These are phyloP conservation scores for Vanderwaltozyma tropicalis DNA, from an alignment of 805 yeast genomes.

Conservation along the genomic window DNA sequence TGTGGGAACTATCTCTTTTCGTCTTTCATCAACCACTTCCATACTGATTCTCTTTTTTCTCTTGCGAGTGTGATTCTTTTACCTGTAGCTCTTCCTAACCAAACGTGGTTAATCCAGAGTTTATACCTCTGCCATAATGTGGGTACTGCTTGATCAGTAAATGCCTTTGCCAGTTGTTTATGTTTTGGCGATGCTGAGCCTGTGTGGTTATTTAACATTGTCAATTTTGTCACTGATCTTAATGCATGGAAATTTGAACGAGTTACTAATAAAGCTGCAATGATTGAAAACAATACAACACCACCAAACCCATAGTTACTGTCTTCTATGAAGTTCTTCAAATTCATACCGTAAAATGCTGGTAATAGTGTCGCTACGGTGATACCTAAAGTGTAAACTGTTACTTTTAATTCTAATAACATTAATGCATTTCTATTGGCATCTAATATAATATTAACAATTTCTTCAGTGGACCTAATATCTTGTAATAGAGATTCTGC, in stretches of 20 bases:
- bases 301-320: slow-evolving; percentile 51
- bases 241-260: slow-evolving; percentile 46
- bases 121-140: slow-evolving; percentile 16
- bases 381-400: slow-evolving; percentile 75
- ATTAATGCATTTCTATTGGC: slow-evolving; percentile 84
- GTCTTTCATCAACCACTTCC: slow-evolving; percentile 48
- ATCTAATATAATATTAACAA: slow-evolving; percentile 82
- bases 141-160: slow-evolving; percentile 14
- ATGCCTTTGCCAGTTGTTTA: slow-evolving; percentile 10
- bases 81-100: slow-evolving; percentile 13
- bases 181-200: slow-evolving; percentile 19
- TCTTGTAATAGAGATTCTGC: slow-evolving; percentile 75
- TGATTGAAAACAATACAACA: slow-evolving; percentile 41
- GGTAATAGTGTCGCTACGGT: slow-evolving; percentile 79
- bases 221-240: slow-evolving; percentile 52
- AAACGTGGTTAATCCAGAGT: slow-evolving; percentile 7
- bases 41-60: slow-evolving; percentile 37
- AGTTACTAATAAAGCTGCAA: slow-evolving; percentile 47
- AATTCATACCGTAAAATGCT: slow-evolving; percentile 83
- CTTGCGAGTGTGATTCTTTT: slow-evolving; percentile 9
- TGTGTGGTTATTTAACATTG: slow-evolving; percentile 39
- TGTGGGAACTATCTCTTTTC: slow-evolving; percentile 14
- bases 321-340: slow-evolving; percentile 68
- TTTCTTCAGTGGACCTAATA: slow-evolving; percentile 84
- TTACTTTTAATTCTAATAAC: slow-evolving; percentile 73